A percentile compares a stretch with the other conserved stretches of the same genome.
These are phyloP conservation scores for Neurospora sp. DNA, from an alignment of 495 filamentous ascomycete genomes.

Conservation along the genomic window DNA sequence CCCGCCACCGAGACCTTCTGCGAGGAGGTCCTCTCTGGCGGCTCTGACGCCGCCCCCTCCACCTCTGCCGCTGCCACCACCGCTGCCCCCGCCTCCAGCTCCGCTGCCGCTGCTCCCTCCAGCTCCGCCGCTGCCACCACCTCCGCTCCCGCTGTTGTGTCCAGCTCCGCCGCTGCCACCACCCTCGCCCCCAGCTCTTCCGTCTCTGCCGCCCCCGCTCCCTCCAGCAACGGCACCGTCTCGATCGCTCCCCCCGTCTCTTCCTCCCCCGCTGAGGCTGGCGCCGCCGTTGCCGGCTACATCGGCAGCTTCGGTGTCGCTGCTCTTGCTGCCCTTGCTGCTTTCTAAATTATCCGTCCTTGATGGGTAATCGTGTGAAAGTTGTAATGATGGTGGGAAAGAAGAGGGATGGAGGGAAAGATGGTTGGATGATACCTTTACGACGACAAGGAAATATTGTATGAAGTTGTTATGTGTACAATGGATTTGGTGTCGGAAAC, in stretches of 20 bases:
- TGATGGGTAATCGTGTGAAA: neutral
- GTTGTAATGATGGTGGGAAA: neutral
- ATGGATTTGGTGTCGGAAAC: neutral
- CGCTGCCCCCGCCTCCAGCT: neutral
- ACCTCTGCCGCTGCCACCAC: neutral
- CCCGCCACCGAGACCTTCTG: conserved; percentile 29
- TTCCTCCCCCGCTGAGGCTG: conserved; percentile 5
- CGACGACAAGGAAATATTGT: neutral
- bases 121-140: conserved; percentile 4
- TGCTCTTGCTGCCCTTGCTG: conserved; percentile 18
- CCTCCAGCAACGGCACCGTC: conserved; percentile 6
- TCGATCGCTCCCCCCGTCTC: neutral
- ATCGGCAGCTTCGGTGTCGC: conserved; percentile 17
- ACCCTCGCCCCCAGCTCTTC: conserved; percentile 2
- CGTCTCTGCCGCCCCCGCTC: neutral
- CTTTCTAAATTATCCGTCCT: conserved; percentile 11
- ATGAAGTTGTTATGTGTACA: neutral
- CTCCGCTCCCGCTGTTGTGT: neutral
- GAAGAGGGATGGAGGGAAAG: neutral
- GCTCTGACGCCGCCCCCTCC: neutral
- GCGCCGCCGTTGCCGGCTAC: conserved; percentile 14
- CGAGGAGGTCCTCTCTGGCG: conserved; percentile 12
- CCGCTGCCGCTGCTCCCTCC: neutral
- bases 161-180: neutral
- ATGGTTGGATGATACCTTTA: neutral